phyloP scores from a whole-genome alignment of 305 asterid genomes.

The Fraxinus sp. region DNA sequence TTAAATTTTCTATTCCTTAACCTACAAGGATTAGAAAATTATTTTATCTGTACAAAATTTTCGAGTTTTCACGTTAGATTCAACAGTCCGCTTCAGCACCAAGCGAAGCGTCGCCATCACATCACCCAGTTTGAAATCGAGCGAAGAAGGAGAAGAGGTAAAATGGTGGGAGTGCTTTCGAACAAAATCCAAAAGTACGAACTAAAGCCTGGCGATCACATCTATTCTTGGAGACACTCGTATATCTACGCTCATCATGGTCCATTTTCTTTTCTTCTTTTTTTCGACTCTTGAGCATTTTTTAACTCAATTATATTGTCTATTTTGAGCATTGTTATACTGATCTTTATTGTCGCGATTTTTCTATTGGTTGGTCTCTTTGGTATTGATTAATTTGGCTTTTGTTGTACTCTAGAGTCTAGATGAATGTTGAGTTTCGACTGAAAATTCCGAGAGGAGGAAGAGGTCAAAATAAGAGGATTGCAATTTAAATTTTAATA shows the following conservation, averaged over 20 bases:
- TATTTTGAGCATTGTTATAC: not conserved
- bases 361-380: not conserved
- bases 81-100: not conserved
- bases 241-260: constrained; percentile 90
- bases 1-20: not conserved
- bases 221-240: constrained; percentile 80
- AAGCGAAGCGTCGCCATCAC: not conserved
- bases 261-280: constrained; percentile 8
- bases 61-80: not conserved
- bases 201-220: constrained; percentile 76
- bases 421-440: not conserved
- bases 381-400: constrained; percentile 7
- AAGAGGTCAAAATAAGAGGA: not conserved
- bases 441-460: not conserved
- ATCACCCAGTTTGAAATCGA: not conserved
- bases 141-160: constrained; percentile 1
- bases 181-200: constrained; percentile 55
- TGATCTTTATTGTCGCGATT: not conserved
- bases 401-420: not conserved
- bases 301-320: not conserved
- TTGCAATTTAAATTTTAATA: not conserved
- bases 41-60: no score
- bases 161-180: constrained; percentile 58
- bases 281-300: not conserved
- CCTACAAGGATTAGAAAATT: not conserved